Base-by-base conservation (phyloP, 345 rosid genomes). In the Eucalyptus sp. region DNA sequence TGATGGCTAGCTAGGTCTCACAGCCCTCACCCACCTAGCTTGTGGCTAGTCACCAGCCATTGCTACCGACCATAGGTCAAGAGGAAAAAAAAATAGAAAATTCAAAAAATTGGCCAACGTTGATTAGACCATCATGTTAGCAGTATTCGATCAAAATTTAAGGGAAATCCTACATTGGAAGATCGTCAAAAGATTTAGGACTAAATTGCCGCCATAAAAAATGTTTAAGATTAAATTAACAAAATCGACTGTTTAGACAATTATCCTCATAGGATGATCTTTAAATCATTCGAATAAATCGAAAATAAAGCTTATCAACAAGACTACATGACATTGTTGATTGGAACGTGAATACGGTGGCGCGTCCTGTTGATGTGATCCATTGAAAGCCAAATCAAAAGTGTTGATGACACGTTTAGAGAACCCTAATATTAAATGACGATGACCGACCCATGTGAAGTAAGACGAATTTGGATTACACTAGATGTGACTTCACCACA, bases 231-330 rank as follows among this genome's bases (percentile, higher is more conserved):
- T 10, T 68, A 16, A 31, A 68, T 31, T 29, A 8, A 13, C 24
- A 16, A 68, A 68, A 3, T 52, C 0, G 4, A 31, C 4, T 29
- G 0, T 7, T 29, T 62, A 6, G 16, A 62, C 1, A 12, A 62
- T 62, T 29, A 12, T 62, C 31, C 16, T 7, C 0, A 0, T 7
- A 12, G 8, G 31, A 12, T 27, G n/a, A 62, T 62, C 15, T 62
- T 27, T 62, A 56, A 56, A 56, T 56, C 6, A 56, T 56, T 56
- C 13, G 9, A 56, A 20, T 3, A 41, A 41, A 20, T 76, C 48
- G 15, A 20, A 41, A 37, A 11, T 5, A 76, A 76, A 37, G 83
- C 83, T 37, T 41, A 17, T 22, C 48, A 25, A 20, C 48, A 12
- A 76, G 48, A 76, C 22, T 20, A 9, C 41, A 13, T 15, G 24